phyloP scores from a whole-genome alignment of 208 protist species.

The Trypanosoma mega region DNA sequence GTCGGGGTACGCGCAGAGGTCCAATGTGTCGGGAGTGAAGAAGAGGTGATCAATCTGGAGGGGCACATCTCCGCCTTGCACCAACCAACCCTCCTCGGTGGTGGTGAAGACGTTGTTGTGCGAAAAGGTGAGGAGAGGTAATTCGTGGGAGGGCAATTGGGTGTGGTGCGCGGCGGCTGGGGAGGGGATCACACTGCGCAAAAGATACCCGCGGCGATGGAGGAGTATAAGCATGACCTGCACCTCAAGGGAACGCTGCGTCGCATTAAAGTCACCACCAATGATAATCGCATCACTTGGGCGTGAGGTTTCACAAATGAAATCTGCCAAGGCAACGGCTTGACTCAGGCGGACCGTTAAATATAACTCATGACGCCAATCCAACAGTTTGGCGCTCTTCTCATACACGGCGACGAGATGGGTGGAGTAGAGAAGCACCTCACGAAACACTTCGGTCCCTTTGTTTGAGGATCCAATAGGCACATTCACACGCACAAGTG shows the following conservation, averaged over 20 bases:
- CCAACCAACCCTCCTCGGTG: slow-evolving; percentile 68
- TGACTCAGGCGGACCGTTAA: slow-evolving; percentile 79
- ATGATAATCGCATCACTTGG: slow-evolving; percentile 75
- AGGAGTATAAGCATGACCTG: slow-evolving; percentile 77
- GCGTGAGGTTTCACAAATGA: slow-evolving; percentile 67
- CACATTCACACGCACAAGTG: slow-evolving; percentile 63
- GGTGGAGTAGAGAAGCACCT: slow-evolving; percentile 75
- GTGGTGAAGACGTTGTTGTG: slow-evolving; percentile 75
- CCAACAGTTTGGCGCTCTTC: slow-evolving; percentile 49
- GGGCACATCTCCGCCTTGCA: slow-evolving; percentile 69
- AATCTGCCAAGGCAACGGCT: slow-evolving; percentile 72
- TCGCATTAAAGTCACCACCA: slow-evolving; percentile 86
- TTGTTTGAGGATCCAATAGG: slow-evolving; percentile 18
- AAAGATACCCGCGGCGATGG: slow-evolving; percentile 56
- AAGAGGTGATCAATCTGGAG: slow-evolving; percentile 90
- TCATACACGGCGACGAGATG: slow-evolving; percentile 85
- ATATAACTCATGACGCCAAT: slow-evolving; percentile 77
- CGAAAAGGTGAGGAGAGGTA: slow-evolving; percentile 58
- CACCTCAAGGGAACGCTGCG: slow-evolving; percentile 78
- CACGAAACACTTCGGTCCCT: slow-evolving; percentile 29
- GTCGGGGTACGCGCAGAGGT: slow-evolving; percentile 51
- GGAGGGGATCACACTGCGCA: slow-evolving; percentile 65
- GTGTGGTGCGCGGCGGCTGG: slow-evolving; percentile 10
- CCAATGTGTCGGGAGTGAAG: slow-evolving; percentile 46
- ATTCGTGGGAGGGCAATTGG: slow-evolving; percentile 22